These are phyloP conservation scores for Suhomyces bokatorum DNA, from an alignment of 1,139 yeast genomes.

Conservation along the genomic window DNA sequence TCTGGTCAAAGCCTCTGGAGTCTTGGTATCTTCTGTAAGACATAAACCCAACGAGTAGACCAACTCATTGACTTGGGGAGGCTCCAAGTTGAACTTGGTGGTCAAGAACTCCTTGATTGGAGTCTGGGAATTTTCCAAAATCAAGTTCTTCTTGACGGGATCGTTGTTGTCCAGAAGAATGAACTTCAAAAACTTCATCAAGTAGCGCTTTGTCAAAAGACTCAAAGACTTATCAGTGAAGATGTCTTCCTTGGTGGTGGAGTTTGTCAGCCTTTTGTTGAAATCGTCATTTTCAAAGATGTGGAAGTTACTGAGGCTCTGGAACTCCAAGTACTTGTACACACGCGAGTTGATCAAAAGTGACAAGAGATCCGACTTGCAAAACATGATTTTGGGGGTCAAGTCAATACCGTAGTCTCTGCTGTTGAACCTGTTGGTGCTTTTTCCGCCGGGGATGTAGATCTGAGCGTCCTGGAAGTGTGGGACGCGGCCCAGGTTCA, in stretches of 20 bases:
- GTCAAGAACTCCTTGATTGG: constrained; percentile 61
- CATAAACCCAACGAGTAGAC: constrained; percentile 85
- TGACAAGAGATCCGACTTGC: constrained; percentile 80
- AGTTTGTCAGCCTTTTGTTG: constrained; percentile 68
- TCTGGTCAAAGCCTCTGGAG: constrained; percentile 74
- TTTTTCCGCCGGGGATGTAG: constrained; percentile 63
- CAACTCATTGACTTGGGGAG: constrained; percentile 77
- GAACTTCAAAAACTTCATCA: constrained; percentile 93
- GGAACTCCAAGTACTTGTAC: constrained; percentile 88
- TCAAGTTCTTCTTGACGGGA: constrained; percentile 46
- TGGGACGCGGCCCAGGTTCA: constrained; percentile 48
- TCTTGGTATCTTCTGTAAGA: constrained; percentile 55
- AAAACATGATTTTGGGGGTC: constrained; percentile 85
- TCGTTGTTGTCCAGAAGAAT: constrained; percentile 67
- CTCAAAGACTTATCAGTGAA: constrained; percentile 85
- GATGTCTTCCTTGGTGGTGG: constrained; percentile 80
- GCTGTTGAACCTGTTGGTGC: constrained; percentile 51
- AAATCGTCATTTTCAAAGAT: constrained; percentile 88
- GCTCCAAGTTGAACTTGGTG: constrained; percentile 67
- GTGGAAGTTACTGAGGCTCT: constrained; percentile 83
- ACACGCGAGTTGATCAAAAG: constrained; percentile 81
- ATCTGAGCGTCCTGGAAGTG: constrained; percentile 62
- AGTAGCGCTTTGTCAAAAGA: constrained; percentile 72
- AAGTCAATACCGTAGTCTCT: constrained; percentile 85
- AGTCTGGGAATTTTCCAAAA: constrained; percentile 55